phyloP scores from a whole-genome alignment of 2,329 filamentous ascomycete genomes.

The Cyclaneusma minus region DNA sequence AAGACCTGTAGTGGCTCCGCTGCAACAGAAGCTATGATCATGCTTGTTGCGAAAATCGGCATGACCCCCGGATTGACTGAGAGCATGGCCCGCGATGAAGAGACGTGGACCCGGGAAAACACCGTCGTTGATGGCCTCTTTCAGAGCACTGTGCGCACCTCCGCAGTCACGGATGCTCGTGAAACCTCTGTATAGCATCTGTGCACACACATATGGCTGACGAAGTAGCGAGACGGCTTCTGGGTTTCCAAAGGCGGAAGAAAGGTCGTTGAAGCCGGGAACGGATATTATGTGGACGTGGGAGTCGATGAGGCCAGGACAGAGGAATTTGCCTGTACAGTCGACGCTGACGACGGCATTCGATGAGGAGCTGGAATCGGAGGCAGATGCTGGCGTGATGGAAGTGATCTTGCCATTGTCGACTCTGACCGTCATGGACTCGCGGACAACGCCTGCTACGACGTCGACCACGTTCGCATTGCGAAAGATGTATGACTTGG shows the following conservation, averaged over 20 bases:
- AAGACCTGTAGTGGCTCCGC: constrained; percentile 23
- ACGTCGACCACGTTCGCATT: constrained; percentile 15
- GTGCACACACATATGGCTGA: constrained; percentile 28
- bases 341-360: constrained; percentile 6
- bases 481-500: constrained; percentile 8
- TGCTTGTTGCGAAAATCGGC: constrained; percentile 32
- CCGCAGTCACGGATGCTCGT: constrained; percentile 42
- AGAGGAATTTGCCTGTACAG: constrained; percentile 14
- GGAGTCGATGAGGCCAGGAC: constrained; percentile 20
- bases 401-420: constrained; percentile 9
- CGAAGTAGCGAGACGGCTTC: constrained; percentile 24
- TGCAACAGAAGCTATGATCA: constrained; percentile 29
- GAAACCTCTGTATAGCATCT: constrained; percentile 41
- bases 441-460: constrained; percentile 6
- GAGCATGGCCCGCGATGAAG: constrained; percentile 35
- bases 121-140: constrained; percentile 38
- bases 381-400: constrained; percentile 1
- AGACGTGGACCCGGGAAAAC: constrained; percentile 37
- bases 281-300: constrained; percentile 27
- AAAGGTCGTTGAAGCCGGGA: constrained; percentile 24
- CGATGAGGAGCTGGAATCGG: too few relatives aligned
- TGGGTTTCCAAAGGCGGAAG: constrained; percentile 20
- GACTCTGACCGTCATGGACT: constrained; percentile 6
- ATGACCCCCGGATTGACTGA: constrained; percentile 43
- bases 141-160: constrained; percentile 36